Evolutionary conservation across 495 filamentous ascomycete species (phyloP).

Genomic region (Penicillium cinerascens): DNA sequence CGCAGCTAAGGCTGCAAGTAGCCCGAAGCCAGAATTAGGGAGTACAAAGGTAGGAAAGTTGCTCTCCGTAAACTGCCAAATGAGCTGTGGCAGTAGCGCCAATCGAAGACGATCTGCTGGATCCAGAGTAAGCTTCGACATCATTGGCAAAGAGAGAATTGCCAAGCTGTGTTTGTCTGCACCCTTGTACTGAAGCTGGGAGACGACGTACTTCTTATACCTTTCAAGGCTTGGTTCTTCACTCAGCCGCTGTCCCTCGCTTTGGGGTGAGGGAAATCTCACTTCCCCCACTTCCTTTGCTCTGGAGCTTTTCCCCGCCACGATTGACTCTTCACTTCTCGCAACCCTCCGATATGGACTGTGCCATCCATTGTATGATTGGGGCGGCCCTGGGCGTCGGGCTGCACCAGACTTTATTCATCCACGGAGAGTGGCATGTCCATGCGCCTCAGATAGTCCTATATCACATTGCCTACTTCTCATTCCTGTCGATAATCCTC

Average conservation of each 20-base stretch:
- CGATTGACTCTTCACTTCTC: neutral
- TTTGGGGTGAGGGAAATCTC: neutral
- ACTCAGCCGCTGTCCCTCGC: neutral
- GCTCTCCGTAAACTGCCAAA: slow-evolving; percentile 23
- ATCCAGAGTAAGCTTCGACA: neutral
- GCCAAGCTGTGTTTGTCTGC: neutral
- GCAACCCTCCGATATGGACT: neutral
- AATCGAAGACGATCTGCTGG: neutral
- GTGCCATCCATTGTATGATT: neutral
- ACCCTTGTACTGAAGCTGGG: neutral
- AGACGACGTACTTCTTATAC: neutral
- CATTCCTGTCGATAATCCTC: neutral
- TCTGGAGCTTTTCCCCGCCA: neutral
- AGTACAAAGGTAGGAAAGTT: slow-evolving; percentile 21
- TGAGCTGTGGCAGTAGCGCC: slow-evolving; percentile 8
- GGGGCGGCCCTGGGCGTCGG: slow-evolving; percentile 3
- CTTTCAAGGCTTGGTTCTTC: neutral
- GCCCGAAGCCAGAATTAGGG: slow-evolving; percentile 13
- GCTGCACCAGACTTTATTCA: slow-evolving; percentile 20
- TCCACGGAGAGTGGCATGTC: slow-evolving; percentile 26
- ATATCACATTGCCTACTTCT: slow-evolving; percentile 6
- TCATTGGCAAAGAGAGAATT: neutral
- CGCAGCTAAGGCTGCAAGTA: slow-evolving; percentile 8
- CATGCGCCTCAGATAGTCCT: slow-evolving; percentile 8
- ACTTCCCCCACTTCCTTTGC: neutral